Percentiles rank a stretch among this genome's conserved stretches.
Conservation (phyloP, 192 early-diverging fungal genomes). For the Mortierella antarctica region DNA sequence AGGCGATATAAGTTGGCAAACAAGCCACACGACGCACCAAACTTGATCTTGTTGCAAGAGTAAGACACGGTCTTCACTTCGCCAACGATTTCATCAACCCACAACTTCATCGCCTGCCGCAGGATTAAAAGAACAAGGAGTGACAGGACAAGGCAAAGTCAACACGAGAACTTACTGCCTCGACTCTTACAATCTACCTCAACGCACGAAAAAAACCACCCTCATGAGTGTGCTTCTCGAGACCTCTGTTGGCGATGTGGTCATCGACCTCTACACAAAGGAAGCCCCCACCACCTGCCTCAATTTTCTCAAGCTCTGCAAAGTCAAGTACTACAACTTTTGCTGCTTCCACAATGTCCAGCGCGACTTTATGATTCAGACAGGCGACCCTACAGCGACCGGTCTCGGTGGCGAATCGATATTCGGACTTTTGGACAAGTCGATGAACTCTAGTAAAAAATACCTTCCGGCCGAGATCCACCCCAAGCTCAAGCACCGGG, state of each 20-base stretch:
- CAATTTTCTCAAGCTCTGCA: slow-evolving; percentile 93
- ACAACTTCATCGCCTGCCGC: too few relatives aligned
- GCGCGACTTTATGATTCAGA: slow-evolving; percentile 82
- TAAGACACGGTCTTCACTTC: too few relatives aligned
- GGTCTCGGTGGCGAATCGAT: slow-evolving; percentile 77
- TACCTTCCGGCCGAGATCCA: slow-evolving; percentile 85
- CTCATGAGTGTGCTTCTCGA: slow-evolving; percentile 79
- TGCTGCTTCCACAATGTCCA: slow-evolving; percentile 84
- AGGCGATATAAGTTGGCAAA: too few relatives aligned
- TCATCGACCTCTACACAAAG: slow-evolving; percentile 85
- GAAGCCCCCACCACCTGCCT: slow-evolving; percentile 73
- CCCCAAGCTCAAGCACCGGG: slow-evolving; percentile 82
- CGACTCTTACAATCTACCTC: too few relatives aligned
- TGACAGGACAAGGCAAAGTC: background rate
- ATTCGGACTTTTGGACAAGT: slow-evolving; percentile 67
- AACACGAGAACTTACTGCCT: background rate
- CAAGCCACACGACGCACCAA: too few relatives aligned
- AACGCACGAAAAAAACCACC: too few relatives aligned
- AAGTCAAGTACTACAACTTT: slow-evolving; percentile 90
- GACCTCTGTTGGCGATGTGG: slow-evolving; percentile 91
- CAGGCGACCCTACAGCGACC: slow-evolving; percentile 79
- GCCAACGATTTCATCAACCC: too few relatives aligned
- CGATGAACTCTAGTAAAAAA: slow-evolving; percentile 44
- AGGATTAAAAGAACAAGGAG: too few relatives aligned
- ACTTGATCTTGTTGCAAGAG: too few relatives aligned